A percentile compares a stretch with the other conserved stretches of the same genome.
Conservation (phyloP, 306 rosid species). For the Citrullus amarus region DNA sequence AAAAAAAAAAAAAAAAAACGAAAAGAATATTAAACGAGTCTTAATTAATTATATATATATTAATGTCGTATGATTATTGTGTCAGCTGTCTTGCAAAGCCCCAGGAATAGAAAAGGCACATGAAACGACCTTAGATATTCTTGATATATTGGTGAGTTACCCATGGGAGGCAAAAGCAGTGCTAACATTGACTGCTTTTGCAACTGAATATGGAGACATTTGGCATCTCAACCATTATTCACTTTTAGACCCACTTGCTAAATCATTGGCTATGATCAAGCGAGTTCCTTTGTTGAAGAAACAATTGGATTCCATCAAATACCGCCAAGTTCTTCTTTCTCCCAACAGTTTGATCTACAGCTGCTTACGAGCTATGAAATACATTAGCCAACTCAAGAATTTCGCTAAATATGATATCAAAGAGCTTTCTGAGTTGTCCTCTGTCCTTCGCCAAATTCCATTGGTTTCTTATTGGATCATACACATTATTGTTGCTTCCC, state of each 20-base stretch:
- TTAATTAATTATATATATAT: too few relatives aligned
- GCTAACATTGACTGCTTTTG: conserved; percentile 2
- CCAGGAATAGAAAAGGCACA: background rate
- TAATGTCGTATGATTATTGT: too few relatives aligned
- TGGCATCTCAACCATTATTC: conserved; percentile 9
- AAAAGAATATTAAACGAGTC: too few relatives aligned
- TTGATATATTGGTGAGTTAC: background rate
- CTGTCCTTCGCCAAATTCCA: background rate
- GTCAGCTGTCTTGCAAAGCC: conserved; percentile 1
- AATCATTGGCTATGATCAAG: background rate
- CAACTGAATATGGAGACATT: background rate
- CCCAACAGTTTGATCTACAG: background rate
- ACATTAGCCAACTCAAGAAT: background rate
- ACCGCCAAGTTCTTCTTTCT: background rate
- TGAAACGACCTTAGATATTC: background rate
- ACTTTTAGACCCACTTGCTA: background rate
- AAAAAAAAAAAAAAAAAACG: too few relatives aligned
- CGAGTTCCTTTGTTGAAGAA: background rate
- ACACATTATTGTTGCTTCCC: background rate
- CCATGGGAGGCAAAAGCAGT: conserved; percentile 12
- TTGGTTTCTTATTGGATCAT: conserved; percentile 5
- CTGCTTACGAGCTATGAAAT: background rate
- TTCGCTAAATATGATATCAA: background rate
- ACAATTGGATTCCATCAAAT: background rate
- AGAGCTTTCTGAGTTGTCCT: background rate